Conservation (phyloP, 2,329 filamentous ascomycete species). For the Alternaria ventricosa region DNA sequence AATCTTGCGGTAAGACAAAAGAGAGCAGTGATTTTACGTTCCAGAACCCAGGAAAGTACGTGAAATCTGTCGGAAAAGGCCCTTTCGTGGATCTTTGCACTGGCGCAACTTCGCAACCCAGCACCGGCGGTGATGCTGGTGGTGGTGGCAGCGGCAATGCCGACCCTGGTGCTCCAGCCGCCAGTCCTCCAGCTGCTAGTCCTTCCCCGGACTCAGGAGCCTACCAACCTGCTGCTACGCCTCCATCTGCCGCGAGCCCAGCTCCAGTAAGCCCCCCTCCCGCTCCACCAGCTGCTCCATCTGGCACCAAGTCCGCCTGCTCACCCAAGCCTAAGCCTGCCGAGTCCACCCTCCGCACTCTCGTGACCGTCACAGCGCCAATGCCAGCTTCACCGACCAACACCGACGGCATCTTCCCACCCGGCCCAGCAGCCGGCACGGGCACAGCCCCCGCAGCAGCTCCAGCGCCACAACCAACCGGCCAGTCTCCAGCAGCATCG, state of each 20-base stretch:
- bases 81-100: slow-evolving; percentile 36
- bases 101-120: slow-evolving; percentile 9
- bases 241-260: neutral
- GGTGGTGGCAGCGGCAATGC: neutral
- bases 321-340: neutral
- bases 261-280: slow-evolving; percentile 6
- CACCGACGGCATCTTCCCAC: neutral
- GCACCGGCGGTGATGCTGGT: slow-evolving; percentile 2
- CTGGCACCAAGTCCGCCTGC: slow-evolving; percentile 5
- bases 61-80: slow-evolving; percentile 38
- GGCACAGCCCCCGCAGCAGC: neutral
- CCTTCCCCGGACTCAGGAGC: neutral
- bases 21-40: slow-evolving; percentile 60
- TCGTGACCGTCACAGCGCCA: slow-evolving; percentile 36
- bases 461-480: slow-evolving; percentile 1
- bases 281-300: slow-evolving; percentile 3
- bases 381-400: slow-evolving; percentile 5
- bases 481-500: neutral
- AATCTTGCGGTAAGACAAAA: slow-evolving; percentile 57
- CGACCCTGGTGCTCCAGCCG: neutral
- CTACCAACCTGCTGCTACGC: neutral
- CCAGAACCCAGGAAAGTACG: slow-evolving; percentile 68
- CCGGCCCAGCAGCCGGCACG: neutral
- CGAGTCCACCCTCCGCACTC: slow-evolving; percentile 27
- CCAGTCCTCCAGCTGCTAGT: neutral